These are phyloP conservation scores for Pseudogymnoascus sp. DNA, from an alignment of 2,329 filamentous ascomycete genomes.

Conservation along the genomic window DNA sequence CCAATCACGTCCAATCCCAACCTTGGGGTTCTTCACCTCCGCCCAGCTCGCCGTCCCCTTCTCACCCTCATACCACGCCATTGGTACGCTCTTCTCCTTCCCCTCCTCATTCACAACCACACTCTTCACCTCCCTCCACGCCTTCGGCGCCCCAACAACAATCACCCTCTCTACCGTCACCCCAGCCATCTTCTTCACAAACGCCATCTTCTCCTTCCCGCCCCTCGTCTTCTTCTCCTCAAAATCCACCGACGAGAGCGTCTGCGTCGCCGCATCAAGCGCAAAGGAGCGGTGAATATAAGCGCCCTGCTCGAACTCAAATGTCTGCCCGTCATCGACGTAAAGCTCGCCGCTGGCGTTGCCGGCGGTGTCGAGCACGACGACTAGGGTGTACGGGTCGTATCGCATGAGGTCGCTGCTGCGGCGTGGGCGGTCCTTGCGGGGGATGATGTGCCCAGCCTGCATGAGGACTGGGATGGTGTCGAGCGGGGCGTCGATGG, in stretches of 20 bases:
- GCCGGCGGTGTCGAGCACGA: conserved; percentile 59
- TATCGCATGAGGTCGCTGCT: conserved; percentile 84
- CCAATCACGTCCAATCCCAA: conserved; percentile 56
- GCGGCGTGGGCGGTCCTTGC: conserved; percentile 78
- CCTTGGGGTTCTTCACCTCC: conserved; percentile 53
- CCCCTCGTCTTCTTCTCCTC: conserved; percentile 35
- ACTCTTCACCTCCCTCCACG: conserved; percentile 57
- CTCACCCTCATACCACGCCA: conserved; percentile 48
- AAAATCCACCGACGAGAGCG: conserved; percentile 62
- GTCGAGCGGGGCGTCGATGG: conserved; percentile 68
- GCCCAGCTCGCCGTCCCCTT: conserved; percentile 52
- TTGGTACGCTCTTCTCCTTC: conserved; percentile 46
- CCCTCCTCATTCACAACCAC: conserved; percentile 48
- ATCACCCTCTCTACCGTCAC: conserved; percentile 79
- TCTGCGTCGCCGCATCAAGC: conserved; percentile 44
- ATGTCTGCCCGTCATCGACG: conserved; percentile 87
- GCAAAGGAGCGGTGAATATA: conserved; percentile 80
- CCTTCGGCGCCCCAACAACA: conserved; percentile 65
- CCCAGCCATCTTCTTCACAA: conserved; percentile 67
- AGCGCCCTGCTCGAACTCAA: conserved; percentile 75
- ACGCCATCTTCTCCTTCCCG: conserved; percentile 48
- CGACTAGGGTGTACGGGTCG: conserved; percentile 88
- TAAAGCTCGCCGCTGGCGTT: conserved; percentile 78
- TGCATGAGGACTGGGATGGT: conserved; percentile 86
- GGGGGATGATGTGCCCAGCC: conserved; percentile 83